A percentile compares a stretch with the other conserved stretches of the same genome.
Conservation (phyloP, 768 basidiomycete species). For the Leccinum variicolor region DNA sequence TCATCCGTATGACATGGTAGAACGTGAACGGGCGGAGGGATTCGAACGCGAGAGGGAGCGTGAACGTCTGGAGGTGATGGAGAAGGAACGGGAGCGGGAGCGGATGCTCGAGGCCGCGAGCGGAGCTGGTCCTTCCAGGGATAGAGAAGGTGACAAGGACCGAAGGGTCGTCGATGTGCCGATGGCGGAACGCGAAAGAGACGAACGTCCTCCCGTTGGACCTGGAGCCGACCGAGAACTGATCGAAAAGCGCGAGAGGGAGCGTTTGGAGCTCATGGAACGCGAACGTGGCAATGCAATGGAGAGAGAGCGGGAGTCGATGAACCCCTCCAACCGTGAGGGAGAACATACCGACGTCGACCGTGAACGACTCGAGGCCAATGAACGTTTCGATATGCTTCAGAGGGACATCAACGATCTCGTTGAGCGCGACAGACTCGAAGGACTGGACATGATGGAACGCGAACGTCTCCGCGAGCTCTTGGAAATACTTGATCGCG, state of each 20-base stretch:
- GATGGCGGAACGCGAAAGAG: slow-evolving; percentile 18
- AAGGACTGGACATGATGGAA: slow-evolving; percentile 25
- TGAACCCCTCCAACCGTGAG: slow-evolving; percentile 14
- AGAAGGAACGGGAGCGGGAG: slow-evolving; percentile 23
- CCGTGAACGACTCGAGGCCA: slow-evolving; percentile 24
- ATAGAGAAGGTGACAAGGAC: slow-evolving; percentile 25
- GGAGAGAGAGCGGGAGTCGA: slow-evolving; percentile 19
- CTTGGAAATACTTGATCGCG: slow-evolving; percentile 28
- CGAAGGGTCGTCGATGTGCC: slow-evolving; percentile 15
- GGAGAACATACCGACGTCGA: slow-evolving; percentile 22
- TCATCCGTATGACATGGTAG: slow-evolving; percentile 18
- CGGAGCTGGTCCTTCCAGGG: slow-evolving; percentile 12
- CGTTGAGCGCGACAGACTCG: slow-evolving; percentile 28
- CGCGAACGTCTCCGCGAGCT: slow-evolving; percentile 32
- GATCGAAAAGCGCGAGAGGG: slow-evolving; percentile 27
- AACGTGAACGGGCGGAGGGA: slow-evolving; percentile 26
- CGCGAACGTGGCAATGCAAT: slow-evolving; percentile 14
- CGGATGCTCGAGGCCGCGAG: slow-evolving; percentile 15
- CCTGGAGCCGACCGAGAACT: slow-evolving; percentile 21
- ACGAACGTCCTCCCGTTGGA: slow-evolving; percentile 19
- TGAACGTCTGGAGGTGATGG: slow-evolving; percentile 26
- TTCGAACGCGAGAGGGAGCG: slow-evolving; percentile 35
- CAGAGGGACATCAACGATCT: slow-evolving; percentile 34
- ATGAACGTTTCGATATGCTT: slow-evolving; percentile 29
- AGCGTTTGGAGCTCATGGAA: slow-evolving; percentile 23